Evolutionary conservation across 2,329 filamentous ascomycete genomes (phyloP), one percentile per base, ranked within the genome.

Genomic region (Phoma sp.): DNA sequence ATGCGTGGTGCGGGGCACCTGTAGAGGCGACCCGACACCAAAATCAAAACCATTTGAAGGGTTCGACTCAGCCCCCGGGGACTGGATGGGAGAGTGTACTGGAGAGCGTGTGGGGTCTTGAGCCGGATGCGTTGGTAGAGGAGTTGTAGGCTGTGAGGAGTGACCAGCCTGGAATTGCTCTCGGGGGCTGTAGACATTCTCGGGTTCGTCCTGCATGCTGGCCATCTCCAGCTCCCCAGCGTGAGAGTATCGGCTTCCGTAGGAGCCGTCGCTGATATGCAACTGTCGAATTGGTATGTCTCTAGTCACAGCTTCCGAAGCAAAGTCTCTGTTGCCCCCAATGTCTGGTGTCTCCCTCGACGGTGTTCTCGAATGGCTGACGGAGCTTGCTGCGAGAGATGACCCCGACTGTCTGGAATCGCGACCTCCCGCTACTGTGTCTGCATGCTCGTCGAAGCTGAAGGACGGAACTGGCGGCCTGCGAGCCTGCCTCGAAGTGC

Each of bases 1-100:
- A 58, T 89, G 71, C 11, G 84, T 85, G 55, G 79, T 85, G 66
- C 76, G 85, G 61, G 82, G 78, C 53, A 78, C 68, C 43, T 72
- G 69, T 33, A 74, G 57, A 24, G 67, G 69, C 25, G 57, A 65
- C n/a, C 30, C 71, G 13, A 62, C 61, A 7, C 65, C 67, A 44
- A 67, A 69, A 38, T 68, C 58, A 60, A 75, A 70, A 48, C 60
- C 65, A 41, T 69, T 66, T 40, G 64, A 60, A 52, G 68, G 62
- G 47, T 62, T 72, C 23, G 62, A 69, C 7, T 71, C 73, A 13
- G 69, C 70, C 54, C 62, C 62, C 47, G 64, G 72, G 54, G 68
- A 75, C 43, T 64, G 63, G 37, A 56, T 62, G 32, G 66, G 60
- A 10, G 67, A 69, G 39, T 52, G 48, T 29, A 50, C 46, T 1